phyloP scores from a whole-genome alignment of 768 basidiomycete species.

The Hemileccinum rubropunctum region DNA sequence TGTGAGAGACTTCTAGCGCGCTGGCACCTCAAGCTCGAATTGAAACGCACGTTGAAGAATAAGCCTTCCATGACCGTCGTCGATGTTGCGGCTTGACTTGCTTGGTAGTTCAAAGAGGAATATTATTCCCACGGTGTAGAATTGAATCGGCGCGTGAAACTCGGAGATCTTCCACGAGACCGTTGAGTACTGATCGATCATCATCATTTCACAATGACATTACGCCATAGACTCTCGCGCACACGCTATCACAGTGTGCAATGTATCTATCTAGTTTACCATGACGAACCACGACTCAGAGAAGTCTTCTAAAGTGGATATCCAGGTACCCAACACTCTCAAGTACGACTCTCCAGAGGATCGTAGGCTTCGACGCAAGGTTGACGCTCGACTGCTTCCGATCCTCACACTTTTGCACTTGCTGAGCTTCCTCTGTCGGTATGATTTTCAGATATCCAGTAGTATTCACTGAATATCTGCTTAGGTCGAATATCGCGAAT shows the following conservation, averaged over 20 bases:
- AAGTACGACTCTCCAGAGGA: constrained; percentile 3
- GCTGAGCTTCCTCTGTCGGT: constrained; percentile 42
- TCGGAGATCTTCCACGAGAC: too few relatives aligned
- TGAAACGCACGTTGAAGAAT: constrained; percentile 73
- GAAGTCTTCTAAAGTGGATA: not conserved
- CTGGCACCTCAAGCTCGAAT: not conserved
- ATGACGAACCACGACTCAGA: not conserved
- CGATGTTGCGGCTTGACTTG: not conserved
- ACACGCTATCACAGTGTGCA: not conserved
- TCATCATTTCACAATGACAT: constrained; percentile 5
- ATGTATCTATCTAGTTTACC: too few relatives aligned
- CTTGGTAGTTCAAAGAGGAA: constrained; percentile 10
- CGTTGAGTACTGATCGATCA: too few relatives aligned
- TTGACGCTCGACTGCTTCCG: constrained; percentile 38
- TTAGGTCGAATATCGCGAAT: constrained; percentile 38
- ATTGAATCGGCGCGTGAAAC: too few relatives aligned
- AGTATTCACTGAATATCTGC: not conserved
- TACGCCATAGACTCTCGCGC: constrained; percentile 2
- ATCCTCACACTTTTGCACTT: constrained; percentile 40
- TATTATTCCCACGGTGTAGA: constrained; percentile 16
- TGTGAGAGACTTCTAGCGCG: constrained; percentile 20
- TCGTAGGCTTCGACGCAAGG: constrained; percentile 30
- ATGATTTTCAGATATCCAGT: not conserved
- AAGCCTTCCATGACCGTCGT: constrained; percentile 72
- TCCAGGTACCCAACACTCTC: not conserved